Percentiles rank a stretch among this genome's conserved stretches.
Evolutionary conservation across 805 yeast genomes (phyloP).

Genomic region (Schwanniomyces sp.): DNA sequence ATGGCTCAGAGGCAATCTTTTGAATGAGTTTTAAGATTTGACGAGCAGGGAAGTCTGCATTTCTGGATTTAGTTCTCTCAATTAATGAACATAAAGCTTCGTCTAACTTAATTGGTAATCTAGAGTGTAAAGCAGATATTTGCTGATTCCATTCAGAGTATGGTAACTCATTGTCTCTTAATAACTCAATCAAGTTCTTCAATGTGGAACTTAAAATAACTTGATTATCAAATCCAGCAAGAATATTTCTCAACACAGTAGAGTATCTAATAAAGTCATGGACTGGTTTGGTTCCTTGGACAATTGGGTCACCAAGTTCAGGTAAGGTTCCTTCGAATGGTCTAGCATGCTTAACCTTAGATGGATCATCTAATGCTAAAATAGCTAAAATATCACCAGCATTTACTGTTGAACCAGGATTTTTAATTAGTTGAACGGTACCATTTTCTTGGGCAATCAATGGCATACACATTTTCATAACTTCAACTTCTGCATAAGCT

Average conservation of each 20-base stretch:
- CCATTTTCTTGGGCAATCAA: conserved; percentile 92
- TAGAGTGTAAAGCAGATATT: conserved; percentile 87
- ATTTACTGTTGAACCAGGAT: conserved; percentile 95
- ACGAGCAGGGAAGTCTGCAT: conserved; percentile 91
- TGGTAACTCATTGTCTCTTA: conserved; percentile 82
- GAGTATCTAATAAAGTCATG: conserved; percentile 65
- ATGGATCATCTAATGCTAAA: conserved; percentile 91
- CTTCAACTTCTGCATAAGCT: conserved; percentile 97
- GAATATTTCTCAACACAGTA: conserved; percentile 69
- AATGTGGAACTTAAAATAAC: conserved; percentile 87
- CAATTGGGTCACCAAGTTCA: conserved; percentile 76
- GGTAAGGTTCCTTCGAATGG: conserved; percentile 95
- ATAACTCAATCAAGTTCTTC: conserved; percentile 64
- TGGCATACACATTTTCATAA: conserved; percentile 99
- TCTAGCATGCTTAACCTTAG: conserved; percentile 93
- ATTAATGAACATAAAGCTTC: conserved; percentile 61
- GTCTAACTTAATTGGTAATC: conserved; percentile 80
- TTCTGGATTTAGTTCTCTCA: conserved; percentile 62
- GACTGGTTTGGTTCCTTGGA: conserved; percentile 81
- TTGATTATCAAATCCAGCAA: conserved; percentile 93
- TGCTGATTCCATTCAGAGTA: conserved; percentile 88
- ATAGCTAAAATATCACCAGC: conserved; percentile 98
- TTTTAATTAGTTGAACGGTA: conserved; percentile 86
- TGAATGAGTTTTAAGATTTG: conserved; percentile 72
- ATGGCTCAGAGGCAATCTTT: conserved; percentile 53